A percentile compares a stretch with the other conserved stretches of the same genome.
These are phyloP conservation scores for Nakazawaea wickerhamii DNA, from an alignment of 805 yeast genomes.

Conservation along the genomic window DNA sequence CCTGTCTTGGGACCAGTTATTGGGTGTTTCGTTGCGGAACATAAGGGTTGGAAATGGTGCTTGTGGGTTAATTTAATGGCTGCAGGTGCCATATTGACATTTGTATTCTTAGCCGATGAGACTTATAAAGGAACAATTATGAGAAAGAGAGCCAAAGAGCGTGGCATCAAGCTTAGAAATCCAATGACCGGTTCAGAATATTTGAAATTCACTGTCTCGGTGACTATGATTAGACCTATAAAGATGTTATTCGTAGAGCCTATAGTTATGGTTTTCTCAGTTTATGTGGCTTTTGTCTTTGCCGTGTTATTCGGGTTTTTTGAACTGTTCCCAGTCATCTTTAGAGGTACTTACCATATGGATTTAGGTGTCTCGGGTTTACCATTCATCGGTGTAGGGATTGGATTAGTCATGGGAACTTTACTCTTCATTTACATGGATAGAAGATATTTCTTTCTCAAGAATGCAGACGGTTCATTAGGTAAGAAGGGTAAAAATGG, in stretches of 20 bases:
- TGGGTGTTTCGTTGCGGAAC: conserved; percentile 64
- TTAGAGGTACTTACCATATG: conserved; percentile 60
- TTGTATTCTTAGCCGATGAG: conserved; percentile 49
- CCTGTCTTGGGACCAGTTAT: conserved; percentile 74
- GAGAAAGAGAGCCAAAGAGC: conserved; percentile 51
- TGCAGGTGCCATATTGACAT: conserved; percentile 49
- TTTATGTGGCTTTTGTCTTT: conserved; percentile 69
- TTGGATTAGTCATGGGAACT: conserved; percentile 59
- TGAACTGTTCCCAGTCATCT: conserved; percentile 73
- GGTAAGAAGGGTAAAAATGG: conserved; percentile 53
- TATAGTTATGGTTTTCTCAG: conserved; percentile 62
- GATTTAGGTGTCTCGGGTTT: conserved; percentile 57
- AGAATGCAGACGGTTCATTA: conserved; percentile 56
- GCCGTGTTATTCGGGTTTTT: conserved; percentile 77
- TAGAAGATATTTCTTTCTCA: conserved; percentile 43
- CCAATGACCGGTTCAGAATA: conserved; percentile 29
- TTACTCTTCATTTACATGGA: conserved; percentile 45
- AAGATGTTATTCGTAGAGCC: conserved; percentile 72
- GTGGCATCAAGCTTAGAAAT: conserved; percentile 46
- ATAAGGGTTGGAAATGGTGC: conserved; percentile 65
- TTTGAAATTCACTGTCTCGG: conserved; percentile 39
- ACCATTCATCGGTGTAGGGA: conserved; percentile 66
- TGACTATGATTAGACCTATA: conserved; percentile 56
- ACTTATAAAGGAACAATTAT: conserved; percentile 69
- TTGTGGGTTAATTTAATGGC: conserved; percentile 69